These are phyloP conservation scores for Didymella exigua DNA, from an alignment of 2,329 filamentous ascomycete genomes.

Conservation along the genomic window DNA sequence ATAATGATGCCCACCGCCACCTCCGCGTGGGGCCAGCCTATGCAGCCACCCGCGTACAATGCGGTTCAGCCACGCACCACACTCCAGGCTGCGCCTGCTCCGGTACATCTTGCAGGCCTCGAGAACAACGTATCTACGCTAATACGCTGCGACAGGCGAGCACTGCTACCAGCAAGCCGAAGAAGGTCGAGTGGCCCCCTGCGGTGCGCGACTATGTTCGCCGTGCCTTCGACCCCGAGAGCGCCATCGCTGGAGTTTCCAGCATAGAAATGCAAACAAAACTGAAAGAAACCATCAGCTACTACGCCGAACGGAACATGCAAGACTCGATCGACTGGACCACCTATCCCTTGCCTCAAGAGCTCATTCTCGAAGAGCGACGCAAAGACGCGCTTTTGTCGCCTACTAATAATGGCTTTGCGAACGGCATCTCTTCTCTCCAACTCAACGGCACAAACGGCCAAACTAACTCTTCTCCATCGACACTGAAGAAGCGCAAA, in stretches of 20 bases:
- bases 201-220: slow-evolving; percentile 89
- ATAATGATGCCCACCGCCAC: slow-evolving; percentile 39
- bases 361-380: slow-evolving; percentile 73
- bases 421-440: slow-evolving; percentile 24
- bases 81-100: slow-evolving; percentile 28
- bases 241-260: slow-evolving; percentile 56
- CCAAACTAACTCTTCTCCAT: slow-evolving; percentile 43
- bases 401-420: slow-evolving; percentile 39
- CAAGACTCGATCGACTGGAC: slow-evolving; percentile 83
- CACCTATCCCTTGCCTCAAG: slow-evolving; percentile 80
- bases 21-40: slow-evolving; percentile 30
- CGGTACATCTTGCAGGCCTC: slow-evolving; percentile 24
- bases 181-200: slow-evolving; percentile 77
- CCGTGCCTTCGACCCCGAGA: slow-evolving; percentile 79
- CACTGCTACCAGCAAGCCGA: slow-evolving; percentile 46
- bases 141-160: slow-evolving; percentile 26
- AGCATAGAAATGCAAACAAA: slow-evolving; percentile 77
- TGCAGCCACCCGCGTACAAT: slow-evolving; percentile 52
- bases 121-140: slow-evolving; percentile 10
- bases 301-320: slow-evolving; percentile 74
- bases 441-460: slow-evolving; percentile 23
- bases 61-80: slow-evolving; percentile 53
- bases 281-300: slow-evolving; percentile 82
- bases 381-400: slow-evolving; percentile 30
- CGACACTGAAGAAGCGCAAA: slow-evolving; percentile 82